phyloP scores from a whole-genome alignment of 2,329 filamentous ascomycete genomes.

The Thielaviopsis punctulata region DNA sequence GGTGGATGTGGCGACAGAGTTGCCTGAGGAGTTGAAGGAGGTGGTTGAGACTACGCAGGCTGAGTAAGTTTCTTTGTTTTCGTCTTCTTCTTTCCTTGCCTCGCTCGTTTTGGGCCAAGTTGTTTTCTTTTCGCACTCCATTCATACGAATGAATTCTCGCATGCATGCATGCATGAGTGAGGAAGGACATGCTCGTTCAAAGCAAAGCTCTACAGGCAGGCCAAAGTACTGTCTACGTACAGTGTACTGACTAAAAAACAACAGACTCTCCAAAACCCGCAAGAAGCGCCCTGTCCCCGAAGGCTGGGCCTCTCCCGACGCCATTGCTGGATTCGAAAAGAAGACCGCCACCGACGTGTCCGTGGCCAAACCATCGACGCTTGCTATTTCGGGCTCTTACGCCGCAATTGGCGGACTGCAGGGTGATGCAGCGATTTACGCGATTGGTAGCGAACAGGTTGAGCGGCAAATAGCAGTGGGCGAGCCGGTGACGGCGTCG shows the following conservation, averaged over 20 bases:
- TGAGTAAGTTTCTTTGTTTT: slow-evolving; percentile 36
- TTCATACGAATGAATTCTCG: not conserved
- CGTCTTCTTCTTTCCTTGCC: not conserved
- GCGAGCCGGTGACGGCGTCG: slow-evolving; percentile 48
- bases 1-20: slow-evolving; percentile 55
- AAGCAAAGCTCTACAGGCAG: too few relatives aligned
- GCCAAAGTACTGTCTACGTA: too few relatives aligned
- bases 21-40: slow-evolving; percentile 54
- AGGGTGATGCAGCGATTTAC: slow-evolving; percentile 60
- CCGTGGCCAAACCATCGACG: slow-evolving; percentile 31
- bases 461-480: slow-evolving; percentile 47
- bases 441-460: slow-evolving; percentile 51
- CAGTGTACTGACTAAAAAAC: too few relatives aligned
- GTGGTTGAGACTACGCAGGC: slow-evolving; percentile 69
- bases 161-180: too few relatives aligned
- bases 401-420: slow-evolving; percentile 57
- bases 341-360: slow-evolving; percentile 27
- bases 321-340: slow-evolving; percentile 38
- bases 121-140: slow-evolving; percentile 5
- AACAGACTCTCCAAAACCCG: slow-evolving; percentile 70
- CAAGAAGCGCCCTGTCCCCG: slow-evolving; percentile 73
- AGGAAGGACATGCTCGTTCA: too few relatives aligned
- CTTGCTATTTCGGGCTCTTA: slow-evolving; percentile 40
- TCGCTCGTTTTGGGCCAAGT: slow-evolving; percentile 10
- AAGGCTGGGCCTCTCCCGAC: slow-evolving; percentile 67